Evolutionary conservation across 192 early-diverging fungal species (phyloP), one percentile per base, ranked within the genome.

Genomic region (Kappamyces sp.): DNA sequence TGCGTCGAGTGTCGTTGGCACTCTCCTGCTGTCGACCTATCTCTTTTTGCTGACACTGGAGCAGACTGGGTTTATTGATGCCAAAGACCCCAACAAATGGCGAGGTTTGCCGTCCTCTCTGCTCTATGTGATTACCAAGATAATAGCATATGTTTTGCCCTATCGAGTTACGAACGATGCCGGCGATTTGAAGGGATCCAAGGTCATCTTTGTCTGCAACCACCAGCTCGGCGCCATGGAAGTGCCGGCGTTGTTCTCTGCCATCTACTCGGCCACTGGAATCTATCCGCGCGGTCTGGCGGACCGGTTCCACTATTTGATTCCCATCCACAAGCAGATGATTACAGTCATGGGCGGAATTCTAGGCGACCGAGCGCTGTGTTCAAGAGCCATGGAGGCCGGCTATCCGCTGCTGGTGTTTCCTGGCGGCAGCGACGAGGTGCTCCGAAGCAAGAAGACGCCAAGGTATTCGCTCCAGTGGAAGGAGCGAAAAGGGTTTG

Each of bases 161-260:
- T 22, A 22, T 22, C 22, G 22, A 22, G 22, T 22, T 22, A 22
- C 22, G 22, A 22, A 22, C 22, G 22, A 22, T 22, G 22, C 22
- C 22, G 22, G 22, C 22, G 22, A 22, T 22, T 22, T 22, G 22
- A 22, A 22, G 22, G 22, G 22, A 22, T 22, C 22, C 22, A 62
- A 60, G 45, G n/a, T 67, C 9, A 40, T 70, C n/a, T 67, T 70
- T 63, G 43, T 70, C 12, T 47, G 60, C 12, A 70, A 70, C 50
- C 68, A 70, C 49, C 22, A 22, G 22, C 22, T 22, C 22, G 22
- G 22, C 22, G 22, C 22, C 22, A 22, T 70, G 5, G 68, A 70
- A 52, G 15, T 65, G 5, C 37, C 62, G 29, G 42, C 45, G 12
- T 12, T 47, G 1, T 53, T 62, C 35, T 22, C 22, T 45, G 43